Evolutionary conservation across 106 monocot species (phyloP), one percentile per base, ranked within the genome.

Genomic region (Triglochin maritima): DNA sequence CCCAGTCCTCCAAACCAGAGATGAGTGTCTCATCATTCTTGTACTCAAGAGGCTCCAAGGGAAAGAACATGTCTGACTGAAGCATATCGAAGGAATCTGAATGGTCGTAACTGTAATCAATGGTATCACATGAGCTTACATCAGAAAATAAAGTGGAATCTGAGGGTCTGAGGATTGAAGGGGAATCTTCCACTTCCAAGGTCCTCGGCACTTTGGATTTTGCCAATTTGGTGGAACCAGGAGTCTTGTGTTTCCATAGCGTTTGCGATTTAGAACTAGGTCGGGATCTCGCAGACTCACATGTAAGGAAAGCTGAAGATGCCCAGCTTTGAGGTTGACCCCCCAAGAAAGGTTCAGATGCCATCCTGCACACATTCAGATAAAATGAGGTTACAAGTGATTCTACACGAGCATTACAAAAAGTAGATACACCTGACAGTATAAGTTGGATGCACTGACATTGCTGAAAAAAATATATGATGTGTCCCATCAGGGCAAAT

Each of bases 231-330:
- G 11, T 41, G 10, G 54, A 53, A 50, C 54, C 67, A 29, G 41
- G 14, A 54, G 56, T 46, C 7, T 69, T 69, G 46, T 56, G 69
- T 46, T 69, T 69, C 0, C 69, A 45, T 47, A 69, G 7, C n/a
- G 54, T 50, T 46, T 69, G 65, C 7, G 65, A 50, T 5, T 66
- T 56, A 1, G 45, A 17, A 29, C 43, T 7, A 46, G 57, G 46
- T 16, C 69, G 53, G 11, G 44, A n/a, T 57, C 69, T 46, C 42
- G 13, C 57, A 57, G 47, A 5, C 17, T 69, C 69, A 69, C 42
- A 57, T 14, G 69, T 69, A 9, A 44, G 69, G 49, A 69, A 69
- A 57, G 57, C 69, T 57, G 46, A 56, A 56, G 69, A 69, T 46
- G 69, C 69, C 69, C 69, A 69, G 11, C 46, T 16, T 44, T 45